Conservation (phyloP, 2,329 filamentous ascomycete genomes). For the Colletotrichum neosansevieriae region DNA sequence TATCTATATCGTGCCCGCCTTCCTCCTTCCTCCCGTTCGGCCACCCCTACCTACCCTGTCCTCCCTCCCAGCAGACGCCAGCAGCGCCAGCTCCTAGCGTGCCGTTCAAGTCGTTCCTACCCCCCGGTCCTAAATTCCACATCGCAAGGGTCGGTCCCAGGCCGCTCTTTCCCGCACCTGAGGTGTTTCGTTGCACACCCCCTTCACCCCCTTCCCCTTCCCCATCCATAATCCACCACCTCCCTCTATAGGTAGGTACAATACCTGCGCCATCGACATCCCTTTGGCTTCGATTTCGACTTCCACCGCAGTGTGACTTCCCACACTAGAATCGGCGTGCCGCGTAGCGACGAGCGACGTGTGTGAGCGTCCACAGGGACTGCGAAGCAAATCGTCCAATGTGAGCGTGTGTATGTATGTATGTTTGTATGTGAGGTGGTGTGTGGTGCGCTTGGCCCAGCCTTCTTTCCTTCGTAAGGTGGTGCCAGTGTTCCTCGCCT, state of each 20-base stretch:
- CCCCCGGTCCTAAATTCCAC: slow-evolving; percentile 21
- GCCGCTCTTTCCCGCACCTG: slow-evolving; percentile 29
- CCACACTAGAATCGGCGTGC: background rate
- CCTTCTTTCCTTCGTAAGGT: background rate
- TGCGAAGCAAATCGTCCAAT: background rate
- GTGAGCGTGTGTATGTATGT: background rate
- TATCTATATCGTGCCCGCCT: background rate
- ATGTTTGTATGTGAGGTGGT: background rate
- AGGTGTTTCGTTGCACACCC: slow-evolving; percentile 14
- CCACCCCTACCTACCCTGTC: slow-evolving; percentile 25
- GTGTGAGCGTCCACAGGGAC: background rate
- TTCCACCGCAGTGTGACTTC: background rate
- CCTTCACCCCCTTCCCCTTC: slow-evolving; percentile 1
- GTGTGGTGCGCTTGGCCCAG: slow-evolving; percentile 9
- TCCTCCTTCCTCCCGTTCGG: slow-evolving; percentile 25
- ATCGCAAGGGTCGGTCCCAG: slow-evolving; percentile 46
- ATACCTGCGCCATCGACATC: background rate
- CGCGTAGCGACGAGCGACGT: background rate
- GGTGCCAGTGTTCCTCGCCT: slow-evolving; percentile 18
- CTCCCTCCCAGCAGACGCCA: slow-evolving; percentile 17
- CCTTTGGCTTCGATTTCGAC: slow-evolving; percentile 11
- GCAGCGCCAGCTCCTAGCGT: slow-evolving; percentile 1
- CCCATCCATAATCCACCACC: slow-evolving; percentile 2
- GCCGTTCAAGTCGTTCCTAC: no score
- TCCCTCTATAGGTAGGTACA: no score